These are phyloP conservation scores for Trichosporon faecale DNA, from an alignment of 1,284 basidiomycete species.

Conservation along the genomic window DNA sequence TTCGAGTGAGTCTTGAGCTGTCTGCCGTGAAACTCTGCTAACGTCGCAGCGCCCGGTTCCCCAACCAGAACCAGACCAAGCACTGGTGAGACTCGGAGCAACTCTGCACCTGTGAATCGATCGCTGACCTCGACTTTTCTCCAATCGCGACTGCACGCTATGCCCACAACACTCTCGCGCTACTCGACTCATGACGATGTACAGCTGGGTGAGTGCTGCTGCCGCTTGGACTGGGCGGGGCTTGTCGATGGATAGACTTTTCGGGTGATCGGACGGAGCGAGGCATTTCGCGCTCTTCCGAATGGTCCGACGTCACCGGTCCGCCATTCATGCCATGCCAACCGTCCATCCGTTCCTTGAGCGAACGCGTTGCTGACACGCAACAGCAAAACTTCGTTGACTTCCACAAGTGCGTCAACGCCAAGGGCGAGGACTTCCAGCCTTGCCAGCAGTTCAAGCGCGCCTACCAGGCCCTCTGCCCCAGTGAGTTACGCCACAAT, in stretches of 20 bases:
- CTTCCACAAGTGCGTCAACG: slow-evolving; percentile 95
- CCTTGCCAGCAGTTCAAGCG: slow-evolving; percentile 99
- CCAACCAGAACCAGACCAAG: slow-evolving; percentile 90
- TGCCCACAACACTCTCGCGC: not conserved
- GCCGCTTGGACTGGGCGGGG: not conserved
- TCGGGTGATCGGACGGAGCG: not conserved
- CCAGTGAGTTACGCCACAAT: slow-evolving; percentile 65
- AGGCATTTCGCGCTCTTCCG: not conserved
- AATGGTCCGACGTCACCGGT: not conserved
- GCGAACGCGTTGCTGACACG: not conserved
- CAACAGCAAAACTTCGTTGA: slow-evolving; percentile 94
- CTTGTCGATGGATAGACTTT: not conserved
- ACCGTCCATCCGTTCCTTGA: not conserved
- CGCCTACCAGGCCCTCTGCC: slow-evolving; percentile 95
- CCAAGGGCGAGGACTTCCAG: slow-evolving; percentile 95
- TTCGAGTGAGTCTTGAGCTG: slow-evolving; percentile 49
- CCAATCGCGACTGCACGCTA: not conserved
- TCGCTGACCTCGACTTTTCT: slow-evolving; percentile 4
- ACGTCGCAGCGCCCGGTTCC: slow-evolving; percentile 71
- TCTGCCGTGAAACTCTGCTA: not conserved
- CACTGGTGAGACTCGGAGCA: slow-evolving; percentile 66
- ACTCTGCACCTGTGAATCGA: not conserved
- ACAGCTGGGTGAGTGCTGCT: not conserved
- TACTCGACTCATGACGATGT: not conserved
- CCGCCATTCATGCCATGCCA: not conserved